Conservation (phyloP, 1,284 basidiomycete genomes). For the Ustilago hordei region DNA sequence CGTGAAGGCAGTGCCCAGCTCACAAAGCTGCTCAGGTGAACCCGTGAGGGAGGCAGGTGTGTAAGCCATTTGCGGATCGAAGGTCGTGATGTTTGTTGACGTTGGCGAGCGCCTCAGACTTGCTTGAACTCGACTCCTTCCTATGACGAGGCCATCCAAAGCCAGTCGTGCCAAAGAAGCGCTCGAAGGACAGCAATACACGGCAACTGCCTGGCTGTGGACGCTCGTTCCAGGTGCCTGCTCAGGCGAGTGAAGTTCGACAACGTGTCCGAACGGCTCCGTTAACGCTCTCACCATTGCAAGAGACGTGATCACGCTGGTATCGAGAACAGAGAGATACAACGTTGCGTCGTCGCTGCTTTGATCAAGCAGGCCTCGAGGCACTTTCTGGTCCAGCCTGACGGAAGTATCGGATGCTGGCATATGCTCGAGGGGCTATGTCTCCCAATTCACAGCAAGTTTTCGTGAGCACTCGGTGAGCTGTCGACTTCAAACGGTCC, state of each 20-base stretch:
- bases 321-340: conserved; percentile 21
- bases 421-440: not conserved
- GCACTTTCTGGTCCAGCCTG: not conserved
- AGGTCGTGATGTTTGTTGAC: not conserved
- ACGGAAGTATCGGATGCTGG: not conserved
- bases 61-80: not conserved
- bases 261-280: conserved; percentile 35
- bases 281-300: conserved; percentile 32
- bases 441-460: not conserved
- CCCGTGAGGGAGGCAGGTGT: not conserved
- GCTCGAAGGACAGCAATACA: conserved; percentile 36
- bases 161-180: conserved; percentile 28
- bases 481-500: not conserved
- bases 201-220: conserved; percentile 3
- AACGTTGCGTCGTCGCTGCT: conserved; percentile 6
- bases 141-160: conserved; percentile 26
- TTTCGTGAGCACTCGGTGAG: not conserved
- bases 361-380: not conserved
- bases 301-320: conserved; percentile 20
- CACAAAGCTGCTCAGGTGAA: not conserved
- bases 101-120: not conserved
- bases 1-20: not conserved
- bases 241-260: not conserved
- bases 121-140: conserved; percentile 18
- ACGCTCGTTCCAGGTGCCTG: not conserved